Conservation (phyloP, 2,329 filamentous ascomycete genomes). For the Alternaria burnsii region DNA sequence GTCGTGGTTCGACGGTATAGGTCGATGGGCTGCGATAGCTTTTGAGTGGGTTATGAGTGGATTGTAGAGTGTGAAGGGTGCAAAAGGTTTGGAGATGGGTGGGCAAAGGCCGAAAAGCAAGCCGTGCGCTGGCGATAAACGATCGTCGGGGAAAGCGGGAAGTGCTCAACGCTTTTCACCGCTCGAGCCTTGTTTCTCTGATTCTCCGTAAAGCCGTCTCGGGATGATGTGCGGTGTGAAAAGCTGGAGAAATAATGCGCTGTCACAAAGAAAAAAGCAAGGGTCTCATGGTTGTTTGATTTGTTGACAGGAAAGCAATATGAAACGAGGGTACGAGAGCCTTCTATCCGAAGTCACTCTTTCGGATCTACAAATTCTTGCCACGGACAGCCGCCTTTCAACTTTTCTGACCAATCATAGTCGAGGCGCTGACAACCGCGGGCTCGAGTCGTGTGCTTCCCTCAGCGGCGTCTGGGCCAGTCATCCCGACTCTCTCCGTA, state of each 20-base stretch:
- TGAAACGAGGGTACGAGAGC: slow-evolving; percentile 6
- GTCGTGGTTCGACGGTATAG: not conserved
- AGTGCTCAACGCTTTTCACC: slow-evolving; percentile 24
- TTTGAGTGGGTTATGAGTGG: slow-evolving; percentile 15
- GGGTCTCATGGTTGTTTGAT: not conserved
- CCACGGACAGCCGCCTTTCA: slow-evolving; percentile 10
- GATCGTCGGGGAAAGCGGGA: slow-evolving; percentile 25
- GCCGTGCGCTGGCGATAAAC: slow-evolving; percentile 25
- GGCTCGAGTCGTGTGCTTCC: slow-evolving; percentile 20
- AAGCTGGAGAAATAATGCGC: slow-evolving; percentile 9
- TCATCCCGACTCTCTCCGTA: slow-evolving; percentile 29
- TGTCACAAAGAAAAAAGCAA: slow-evolving; percentile 7
- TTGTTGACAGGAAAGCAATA: slow-evolving; percentile 6
- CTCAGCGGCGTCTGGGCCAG: slow-evolving; percentile 13
- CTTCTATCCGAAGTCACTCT: not conserved
- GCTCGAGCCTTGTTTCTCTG: slow-evolving; percentile 14
- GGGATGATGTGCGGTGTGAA: slow-evolving; percentile 10
- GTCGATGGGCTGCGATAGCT: slow-evolving; percentile 16
- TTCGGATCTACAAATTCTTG: slow-evolving; percentile 16
- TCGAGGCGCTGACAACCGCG: slow-evolving; percentile 5
- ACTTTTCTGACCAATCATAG: slow-evolving; percentile 19
- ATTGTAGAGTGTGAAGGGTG: slow-evolving; percentile 20
- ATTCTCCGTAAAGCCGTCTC: slow-evolving; percentile 1
- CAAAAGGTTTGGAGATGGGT: slow-evolving; percentile 22
- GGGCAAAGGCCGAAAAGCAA: slow-evolving; percentile 28